Percentiles rank a stretch among this genome's conserved stretches.
These are phyloP conservation scores for Incumbomyces delicatus DNA, from an alignment of 2,329 filamentous ascomycete species.

Conservation along the genomic window DNA sequence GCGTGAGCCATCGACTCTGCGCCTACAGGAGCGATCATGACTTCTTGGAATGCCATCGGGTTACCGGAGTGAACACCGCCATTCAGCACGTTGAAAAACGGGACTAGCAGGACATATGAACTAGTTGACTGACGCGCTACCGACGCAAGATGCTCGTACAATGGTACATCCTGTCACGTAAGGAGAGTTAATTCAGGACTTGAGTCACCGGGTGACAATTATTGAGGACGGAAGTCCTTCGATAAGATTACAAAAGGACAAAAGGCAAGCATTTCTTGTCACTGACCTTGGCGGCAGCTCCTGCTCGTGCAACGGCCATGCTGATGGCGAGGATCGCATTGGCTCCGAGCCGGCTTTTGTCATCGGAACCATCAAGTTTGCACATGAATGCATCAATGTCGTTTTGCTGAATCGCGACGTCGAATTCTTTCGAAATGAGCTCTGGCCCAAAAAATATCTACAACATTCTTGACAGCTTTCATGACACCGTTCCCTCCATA, in stretches of 20 bases:
- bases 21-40: conserved; percentile 36
- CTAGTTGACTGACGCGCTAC: conserved; percentile 42
- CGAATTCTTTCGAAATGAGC: conserved; percentile 44
- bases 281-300: conserved; percentile 41
- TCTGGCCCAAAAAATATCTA: conserved; percentile 45
- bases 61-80: conserved; percentile 35
- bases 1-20: conserved; percentile 18
- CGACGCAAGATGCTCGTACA: conserved; percentile 47
- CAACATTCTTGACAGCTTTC: conserved; percentile 47
- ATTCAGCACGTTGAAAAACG: conserved; percentile 51
- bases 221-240: neutral
- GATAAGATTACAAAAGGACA: neutral
- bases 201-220: neutral
- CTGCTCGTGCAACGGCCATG: conserved; percentile 61
- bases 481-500: conserved; percentile 48
- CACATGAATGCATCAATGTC: conserved; percentile 46
- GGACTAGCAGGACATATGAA: conserved; percentile 47
- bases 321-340: conserved; percentile 82
- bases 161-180: conserved; percentile 35
- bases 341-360: conserved; percentile 81
- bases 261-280: neutral
- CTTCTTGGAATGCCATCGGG: conserved; percentile 42
- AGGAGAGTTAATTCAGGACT: neutral
- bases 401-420: conserved; percentile 41
- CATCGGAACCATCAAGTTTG: conserved; percentile 58